These are phyloP conservation scores for Xylaria sp. DNA, from an alignment of 2,329 filamentous ascomycete species.

Conservation along the genomic window DNA sequence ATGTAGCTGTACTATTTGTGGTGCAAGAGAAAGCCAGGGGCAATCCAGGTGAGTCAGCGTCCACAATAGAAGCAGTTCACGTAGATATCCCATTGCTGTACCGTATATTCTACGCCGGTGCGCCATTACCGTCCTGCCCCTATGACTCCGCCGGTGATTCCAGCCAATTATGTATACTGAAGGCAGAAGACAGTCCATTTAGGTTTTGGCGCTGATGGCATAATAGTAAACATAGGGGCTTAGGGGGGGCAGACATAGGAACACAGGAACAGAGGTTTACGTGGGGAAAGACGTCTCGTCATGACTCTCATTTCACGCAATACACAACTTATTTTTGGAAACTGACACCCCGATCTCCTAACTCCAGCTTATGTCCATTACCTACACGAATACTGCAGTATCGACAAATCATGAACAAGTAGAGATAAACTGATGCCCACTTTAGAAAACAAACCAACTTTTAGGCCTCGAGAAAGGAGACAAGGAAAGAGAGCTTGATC, in stretches of 20 bases:
- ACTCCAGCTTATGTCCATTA: slow-evolving; percentile 6
- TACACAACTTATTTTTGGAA: not conserved
- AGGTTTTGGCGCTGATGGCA: not conserved
- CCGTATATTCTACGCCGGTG: not conserved
- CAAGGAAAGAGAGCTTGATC: not conserved
- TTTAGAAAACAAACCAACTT: slow-evolving; percentile 11
- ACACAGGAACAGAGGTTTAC: not conserved
- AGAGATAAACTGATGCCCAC: slow-evolving; percentile 8
- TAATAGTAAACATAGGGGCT: not conserved
- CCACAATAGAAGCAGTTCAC: not conserved
- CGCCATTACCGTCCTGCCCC: not conserved
- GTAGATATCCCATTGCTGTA: slow-evolving; percentile 1
- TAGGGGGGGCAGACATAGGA: too few species aligned
- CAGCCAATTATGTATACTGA: not conserved
- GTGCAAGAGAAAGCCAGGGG: not conserved
- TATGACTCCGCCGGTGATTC: not conserved
- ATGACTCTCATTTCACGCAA: not conserved
- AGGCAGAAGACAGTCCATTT: not conserved
- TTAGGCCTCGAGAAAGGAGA: not conserved
- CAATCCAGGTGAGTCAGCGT: not conserved
- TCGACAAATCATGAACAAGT: slow-evolving; percentile 20
- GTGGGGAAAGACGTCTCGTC: not conserved
- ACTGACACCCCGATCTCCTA: not conserved
- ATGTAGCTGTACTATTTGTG: not conserved
- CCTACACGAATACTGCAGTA: slow-evolving; percentile 1